A percentile compares a stretch with the other conserved stretches of the same genome.
Evolutionary conservation across 2,329 filamentous ascomycete species (phyloP).

Genomic region (Dryadomyces quercus-mongolicae): DNA sequence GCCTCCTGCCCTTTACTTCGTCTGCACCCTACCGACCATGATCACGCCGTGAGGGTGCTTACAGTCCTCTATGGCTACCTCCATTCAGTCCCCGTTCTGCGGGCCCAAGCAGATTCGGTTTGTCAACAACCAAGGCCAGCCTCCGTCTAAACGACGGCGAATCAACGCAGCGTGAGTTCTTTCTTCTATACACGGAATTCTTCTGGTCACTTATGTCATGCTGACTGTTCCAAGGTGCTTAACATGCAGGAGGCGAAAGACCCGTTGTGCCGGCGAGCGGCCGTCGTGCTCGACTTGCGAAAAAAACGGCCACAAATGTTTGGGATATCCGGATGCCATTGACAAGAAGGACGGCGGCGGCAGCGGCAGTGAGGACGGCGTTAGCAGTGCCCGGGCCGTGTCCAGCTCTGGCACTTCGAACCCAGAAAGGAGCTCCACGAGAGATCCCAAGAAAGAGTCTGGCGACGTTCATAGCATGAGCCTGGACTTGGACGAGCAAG

Average conservation of each 20-base stretch:
- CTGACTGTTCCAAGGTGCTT: slow-evolving; percentile 38
- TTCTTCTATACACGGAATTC: neutral
- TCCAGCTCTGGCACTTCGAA: neutral
- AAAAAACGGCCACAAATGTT: slow-evolving; percentile 57
- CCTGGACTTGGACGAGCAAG: too few species aligned
- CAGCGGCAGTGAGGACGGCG: neutral
- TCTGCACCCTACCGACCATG: too few species aligned
- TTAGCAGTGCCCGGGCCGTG: too few species aligned
- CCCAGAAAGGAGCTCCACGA: neutral
- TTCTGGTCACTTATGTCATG: too few species aligned
- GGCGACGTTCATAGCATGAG: too few species aligned
- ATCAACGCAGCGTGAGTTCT: slow-evolving; percentile 63
- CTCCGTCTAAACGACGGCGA: slow-evolving; percentile 64
- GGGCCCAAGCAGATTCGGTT: slow-evolving; percentile 57
- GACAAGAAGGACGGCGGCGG: slow-evolving; percentile 25
- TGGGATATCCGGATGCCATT: slow-evolving; percentile 49
- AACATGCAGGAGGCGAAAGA: slow-evolving; percentile 66
- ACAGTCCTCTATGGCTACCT: slow-evolving; percentile 29
- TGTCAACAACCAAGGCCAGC: slow-evolving; percentile 71
- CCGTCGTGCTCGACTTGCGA: slow-evolving; percentile 61
- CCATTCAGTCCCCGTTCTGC: slow-evolving; percentile 29
- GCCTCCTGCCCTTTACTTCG: neutral
- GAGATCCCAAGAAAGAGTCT: too few species aligned
- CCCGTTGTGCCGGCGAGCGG: slow-evolving; percentile 61
- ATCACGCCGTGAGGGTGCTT: neutral